Evolutionary conservation across 768 basidiomycete species (phyloP).

Genomic region (Rhizopogon vesiculosus): DNA sequence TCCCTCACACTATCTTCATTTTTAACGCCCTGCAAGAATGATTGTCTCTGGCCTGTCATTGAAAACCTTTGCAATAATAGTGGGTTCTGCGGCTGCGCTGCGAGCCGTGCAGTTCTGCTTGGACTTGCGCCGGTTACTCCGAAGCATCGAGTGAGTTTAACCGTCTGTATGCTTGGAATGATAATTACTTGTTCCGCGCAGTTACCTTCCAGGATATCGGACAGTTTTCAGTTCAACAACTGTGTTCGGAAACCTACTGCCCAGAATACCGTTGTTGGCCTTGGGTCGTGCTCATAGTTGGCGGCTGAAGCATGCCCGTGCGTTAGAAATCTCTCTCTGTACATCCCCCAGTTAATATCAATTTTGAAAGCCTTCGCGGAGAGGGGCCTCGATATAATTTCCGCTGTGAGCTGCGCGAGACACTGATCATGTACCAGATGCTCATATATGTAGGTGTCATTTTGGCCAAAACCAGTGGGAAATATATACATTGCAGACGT

Average conservation of each 20-base stretch:
- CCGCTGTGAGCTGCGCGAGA: slow-evolving; percentile 23
- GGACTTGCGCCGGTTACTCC: slow-evolving; percentile 1
- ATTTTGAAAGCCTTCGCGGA: slow-evolving; percentile 23
- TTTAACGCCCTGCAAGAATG: not conserved
- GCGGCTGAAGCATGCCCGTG: slow-evolving; percentile 3
- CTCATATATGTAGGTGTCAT: not conserved
- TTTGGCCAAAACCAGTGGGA: slow-evolving; percentile 7
- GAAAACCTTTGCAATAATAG: not conserved
- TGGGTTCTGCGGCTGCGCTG: slow-evolving; percentile 1
- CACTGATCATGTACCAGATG: not conserved
- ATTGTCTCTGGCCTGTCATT: slow-evolving; percentile 1
- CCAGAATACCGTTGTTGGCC: not conserved
- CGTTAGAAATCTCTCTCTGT: not conserved
- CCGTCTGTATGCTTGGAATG: not conserved
- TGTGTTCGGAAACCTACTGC: not conserved
- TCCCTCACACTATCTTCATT: not conserved
- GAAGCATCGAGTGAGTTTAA: not conserved
- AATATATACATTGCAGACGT: slow-evolving; percentile 30
- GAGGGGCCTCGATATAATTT: slow-evolving; percentile 33
- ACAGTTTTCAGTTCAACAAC: not conserved
- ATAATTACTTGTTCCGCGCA: not conserved
- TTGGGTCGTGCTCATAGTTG: slow-evolving; percentile 3
- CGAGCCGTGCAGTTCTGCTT: not conserved
- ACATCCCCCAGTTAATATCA: not conserved
- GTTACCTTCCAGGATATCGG: slow-evolving; percentile 5